Base-by-base conservation (phyloP, 2,329 filamentous ascomycete genomes). In the Helminthosporium solani region DNA sequence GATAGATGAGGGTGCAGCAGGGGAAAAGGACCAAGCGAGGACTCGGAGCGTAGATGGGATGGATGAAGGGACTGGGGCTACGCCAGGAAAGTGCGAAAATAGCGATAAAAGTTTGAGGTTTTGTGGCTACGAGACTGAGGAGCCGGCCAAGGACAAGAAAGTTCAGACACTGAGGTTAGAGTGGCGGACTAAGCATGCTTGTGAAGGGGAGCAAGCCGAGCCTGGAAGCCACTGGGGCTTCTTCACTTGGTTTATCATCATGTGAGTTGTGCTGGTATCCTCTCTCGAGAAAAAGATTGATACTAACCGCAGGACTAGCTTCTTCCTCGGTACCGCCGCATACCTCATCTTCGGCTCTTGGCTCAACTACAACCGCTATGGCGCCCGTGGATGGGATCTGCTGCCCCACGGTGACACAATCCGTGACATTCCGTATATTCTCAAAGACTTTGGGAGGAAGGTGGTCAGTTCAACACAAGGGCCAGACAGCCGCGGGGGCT, bases 261-360 rank as follows among this genome's bases (percentile, higher is more conserved):
- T 97, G 90, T 95, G 74, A 78, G 88, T 54, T 12, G 37, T 30
- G n/a, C n/a, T n/a, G n/a, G 25, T 12, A 27, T 27, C 25, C 25
- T 27, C 25, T 15, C 21, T 27, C 16, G 19, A 16, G 14, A 18
- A 39, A 2, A 30, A 7, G 6, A 9, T 21, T 33, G 2, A 14
- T 46, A 43, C 55, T 60, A 50, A 60, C 42, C 42, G 12, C 30
- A 33, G 20, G 21, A 9, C 25, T 56, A 96, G 91, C 58, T 74
- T 86, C 49, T 99, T 99, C 80, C 79, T 97, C 52, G 82, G 82
- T 36, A 86, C 84, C 33, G 90, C 94, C 2, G 76, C 91, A 19
- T 99, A 97, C 74, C 85, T 99, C 56, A 96, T 97, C 69, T 97
- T 97, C 66, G 91, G 92, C 54, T 95, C 91, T 16, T 99, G 94